Percentiles rank a stretch among this genome's conserved stretches.
These are phyloP conservation scores for Lipomyces starkeyi DNA, from an alignment of 805 yeast genomes.

Conservation along the genomic window DNA sequence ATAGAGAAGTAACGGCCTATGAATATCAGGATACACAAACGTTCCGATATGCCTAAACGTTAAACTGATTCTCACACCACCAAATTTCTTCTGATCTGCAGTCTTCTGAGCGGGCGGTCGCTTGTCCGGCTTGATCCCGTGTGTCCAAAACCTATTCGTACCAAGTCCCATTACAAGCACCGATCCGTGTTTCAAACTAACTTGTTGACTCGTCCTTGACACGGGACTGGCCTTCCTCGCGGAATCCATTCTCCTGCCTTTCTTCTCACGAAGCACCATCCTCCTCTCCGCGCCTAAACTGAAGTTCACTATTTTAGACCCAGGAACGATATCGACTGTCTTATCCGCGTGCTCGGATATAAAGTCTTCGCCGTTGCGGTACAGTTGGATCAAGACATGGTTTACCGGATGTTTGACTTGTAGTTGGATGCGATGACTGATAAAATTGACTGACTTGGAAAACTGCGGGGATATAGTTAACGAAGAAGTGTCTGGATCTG, in stretches of 20 bases:
- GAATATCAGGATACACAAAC: conserved; percentile 10
- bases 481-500: conserved; percentile 11
- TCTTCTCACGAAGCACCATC: conserved; percentile 24
- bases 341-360: conserved; percentile 40
- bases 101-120: conserved; percentile 10
- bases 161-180: conserved; percentile 28
- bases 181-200: conserved; percentile 31
- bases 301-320: conserved; percentile 34
- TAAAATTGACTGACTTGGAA: conserved; percentile 3
- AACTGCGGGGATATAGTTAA: background rate
- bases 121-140: conserved; percentile 29
- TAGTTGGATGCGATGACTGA: conserved; percentile 15
- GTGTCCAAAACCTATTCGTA: conserved; percentile 36
- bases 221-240: background rate
- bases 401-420: conserved; percentile 24
- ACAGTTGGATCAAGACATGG: conserved; percentile 37
- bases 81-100: conserved; percentile 17
- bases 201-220: conserved; percentile 23
- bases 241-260: background rate
- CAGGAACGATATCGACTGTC: conserved; percentile 37
- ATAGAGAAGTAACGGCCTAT: conserved; percentile 18
- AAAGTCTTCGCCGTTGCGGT: conserved; percentile 32
- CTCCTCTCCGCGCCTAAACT: conserved; percentile 35
- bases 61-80: conserved; percentile 27
- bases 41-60: conserved; percentile 32